A percentile compares a stretch with the other conserved stretches of the same genome.
Conservation (phyloP, 371 early-diverging fungal species). For the Mucor irregularis region DNA sequence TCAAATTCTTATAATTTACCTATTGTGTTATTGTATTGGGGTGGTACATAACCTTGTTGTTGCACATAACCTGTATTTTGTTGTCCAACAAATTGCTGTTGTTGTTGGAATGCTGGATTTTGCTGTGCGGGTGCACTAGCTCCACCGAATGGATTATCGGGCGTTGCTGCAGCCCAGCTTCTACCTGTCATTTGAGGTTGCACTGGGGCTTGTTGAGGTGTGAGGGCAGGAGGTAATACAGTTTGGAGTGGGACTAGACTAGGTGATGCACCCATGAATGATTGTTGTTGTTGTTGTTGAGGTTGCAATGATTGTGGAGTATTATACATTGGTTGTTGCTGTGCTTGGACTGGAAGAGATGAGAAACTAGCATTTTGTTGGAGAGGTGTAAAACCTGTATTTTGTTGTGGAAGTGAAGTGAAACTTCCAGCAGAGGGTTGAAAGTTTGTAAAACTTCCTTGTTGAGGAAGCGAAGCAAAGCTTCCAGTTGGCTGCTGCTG, state of each 20-base stretch:
- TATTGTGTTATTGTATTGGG: constrained; percentile 1
- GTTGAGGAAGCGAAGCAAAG: constrained; percentile 13
- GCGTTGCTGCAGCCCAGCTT: constrained; percentile 46
- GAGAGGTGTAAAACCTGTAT: background rate
- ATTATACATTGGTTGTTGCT: constrained; percentile 17
- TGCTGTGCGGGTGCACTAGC: background rate
- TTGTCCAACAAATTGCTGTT: constrained; percentile 18
- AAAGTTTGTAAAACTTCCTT: background rate
- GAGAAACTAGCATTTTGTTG: background rate
- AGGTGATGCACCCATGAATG: constrained; percentile 1
- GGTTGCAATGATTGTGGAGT: too few species aligned
- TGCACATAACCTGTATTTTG: constrained; percentile 20
- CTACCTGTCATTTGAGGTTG: constrained; percentile 13
- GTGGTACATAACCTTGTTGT: background rate
- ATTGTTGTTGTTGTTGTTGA: background rate
- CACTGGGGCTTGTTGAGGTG: constrained; percentile 17
- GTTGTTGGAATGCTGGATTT: background rate
- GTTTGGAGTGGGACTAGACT: constrained; percentile 18
- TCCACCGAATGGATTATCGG: constrained; percentile 49
- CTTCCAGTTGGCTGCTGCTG: background rate
- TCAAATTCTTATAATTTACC: background rate
- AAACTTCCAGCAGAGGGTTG: background rate
- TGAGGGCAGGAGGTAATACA: constrained; percentile 31
- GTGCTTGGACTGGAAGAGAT: background rate
- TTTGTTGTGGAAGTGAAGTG: background rate